Base-by-base conservation (phyloP, 176 grass and related monocot genomes). In the Oryza meyeriana region DNA sequence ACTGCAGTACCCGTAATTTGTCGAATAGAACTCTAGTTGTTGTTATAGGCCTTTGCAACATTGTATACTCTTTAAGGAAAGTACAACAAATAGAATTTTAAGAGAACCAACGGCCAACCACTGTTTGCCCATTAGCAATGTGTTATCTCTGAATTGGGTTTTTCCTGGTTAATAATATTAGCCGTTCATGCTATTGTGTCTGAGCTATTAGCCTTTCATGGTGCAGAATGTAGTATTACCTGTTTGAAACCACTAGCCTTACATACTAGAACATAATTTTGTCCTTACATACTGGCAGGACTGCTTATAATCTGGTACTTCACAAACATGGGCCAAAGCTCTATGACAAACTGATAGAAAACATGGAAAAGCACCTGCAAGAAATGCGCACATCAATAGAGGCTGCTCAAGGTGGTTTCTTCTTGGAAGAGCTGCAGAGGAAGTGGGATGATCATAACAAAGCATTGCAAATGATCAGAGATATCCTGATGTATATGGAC, bases 401-500 rank as follows among this genome's bases (percentile, higher is more conserved):
- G 26, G 78, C 75, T 68, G 85, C 88, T 73, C 92, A 91, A 80
- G 88, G 92, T 67, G 83, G 78, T 76, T 80, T 88, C 26, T 91
- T 91, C 79, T 71, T 94, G 68, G 92, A 91, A 64, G 92, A 94
- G 70, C 45, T 94, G 44, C 79, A 94, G 75, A 85, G 92, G 69
- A 94, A 91, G 75, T 94, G 92, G 92, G 77, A 45, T 58, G 92
- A 94, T 12, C 88, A 94, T 47, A 94, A 90, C 69, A 94, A 94
- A 71, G 85, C 93, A 70, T 80, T 94, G 87, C 79, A 85, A 71
- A 94, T 94, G 93, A 94, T 94, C 78, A 90, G 93, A 66, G 93
- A 94, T 41, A 87, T 94, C 77, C 71, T 94, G 25, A 94, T 94
- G 93, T 94, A 94, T 61, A 94, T 94, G 92, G 92, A 94, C 68